These are phyloP conservation scores for Ceraceosorus bombacis DNA, from an alignment of 1,284 basidiomycete genomes.

Conservation along the genomic window DNA sequence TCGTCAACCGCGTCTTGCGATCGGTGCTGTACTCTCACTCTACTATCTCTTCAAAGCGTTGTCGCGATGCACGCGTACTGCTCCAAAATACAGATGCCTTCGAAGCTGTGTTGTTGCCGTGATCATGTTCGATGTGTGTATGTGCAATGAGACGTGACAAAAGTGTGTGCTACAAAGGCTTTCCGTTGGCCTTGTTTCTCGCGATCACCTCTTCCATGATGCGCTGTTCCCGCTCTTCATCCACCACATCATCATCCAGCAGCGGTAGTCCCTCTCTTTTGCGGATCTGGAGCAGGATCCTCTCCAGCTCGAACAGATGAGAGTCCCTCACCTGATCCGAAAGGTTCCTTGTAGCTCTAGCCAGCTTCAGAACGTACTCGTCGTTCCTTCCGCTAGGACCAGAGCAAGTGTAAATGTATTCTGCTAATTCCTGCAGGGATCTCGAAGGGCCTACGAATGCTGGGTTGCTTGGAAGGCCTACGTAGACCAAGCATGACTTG, in stretches of 20 bases:
- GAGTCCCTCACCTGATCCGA: constrained; percentile 67
- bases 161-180: too few species aligned
- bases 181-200: too few species aligned
- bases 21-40: too few species aligned
- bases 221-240: not conserved
- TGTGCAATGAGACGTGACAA: too few species aligned
- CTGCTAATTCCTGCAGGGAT: constrained; percentile 59
- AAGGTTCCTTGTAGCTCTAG: constrained; percentile 61
- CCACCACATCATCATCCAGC: not conserved
- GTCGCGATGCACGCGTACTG: too few species aligned
- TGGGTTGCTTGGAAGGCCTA: constrained; percentile 67
- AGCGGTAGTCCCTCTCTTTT: constrained; percentile 12
- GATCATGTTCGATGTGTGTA: too few species aligned
- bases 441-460: constrained; percentile 76
- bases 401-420: constrained; percentile 63
- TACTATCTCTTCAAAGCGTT: too few species aligned
- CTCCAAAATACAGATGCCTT: too few species aligned
- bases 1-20: too few species aligned
- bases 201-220: not conserved
- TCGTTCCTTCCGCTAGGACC: constrained; percentile 76
- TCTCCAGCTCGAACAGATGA: constrained; percentile 70
- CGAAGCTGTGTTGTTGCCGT: too few species aligned
- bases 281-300: constrained; percentile 24
- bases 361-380: constrained; percentile 72
- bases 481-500: constrained; percentile 61